Evolutionary conservation across 768 basidiomycete genomes (phyloP).

Genomic region (Boletus sp.): DNA sequence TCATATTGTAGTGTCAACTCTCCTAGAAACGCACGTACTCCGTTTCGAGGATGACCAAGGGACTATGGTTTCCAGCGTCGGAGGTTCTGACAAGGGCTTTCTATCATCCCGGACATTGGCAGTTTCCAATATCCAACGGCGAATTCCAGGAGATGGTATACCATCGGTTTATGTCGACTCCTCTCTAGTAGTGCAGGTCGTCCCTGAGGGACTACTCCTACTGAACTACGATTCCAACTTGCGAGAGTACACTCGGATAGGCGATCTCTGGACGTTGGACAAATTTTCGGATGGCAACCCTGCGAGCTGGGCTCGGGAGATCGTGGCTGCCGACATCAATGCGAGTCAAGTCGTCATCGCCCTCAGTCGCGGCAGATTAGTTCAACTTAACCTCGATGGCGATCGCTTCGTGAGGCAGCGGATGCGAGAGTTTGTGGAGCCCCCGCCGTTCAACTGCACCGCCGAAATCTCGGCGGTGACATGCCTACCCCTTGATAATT

Average conservation of each 20-base stretch:
- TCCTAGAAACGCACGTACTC: constrained; percentile 54
- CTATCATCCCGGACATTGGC: constrained; percentile 58
- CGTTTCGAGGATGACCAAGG: constrained; percentile 38
- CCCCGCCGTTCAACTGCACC: constrained; percentile 13
- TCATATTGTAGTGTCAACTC: constrained; percentile 60
- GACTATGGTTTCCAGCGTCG: constrained; percentile 18
- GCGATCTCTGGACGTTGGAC: constrained; percentile 40
- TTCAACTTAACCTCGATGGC: constrained; percentile 48
- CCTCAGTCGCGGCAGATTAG: constrained; percentile 50
- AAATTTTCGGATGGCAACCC: constrained; percentile 23
- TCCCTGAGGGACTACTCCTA: constrained; percentile 51
- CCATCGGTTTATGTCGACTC: constrained; percentile 42
- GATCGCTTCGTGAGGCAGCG: constrained; percentile 34
- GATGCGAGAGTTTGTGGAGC: constrained; percentile 24
- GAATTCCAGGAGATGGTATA: constrained; percentile 13
- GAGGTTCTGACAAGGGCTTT: constrained; percentile 51
- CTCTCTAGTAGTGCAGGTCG: constrained; percentile 70
- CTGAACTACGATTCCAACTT: constrained; percentile 53
- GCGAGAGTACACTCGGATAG: constrained; percentile 40
- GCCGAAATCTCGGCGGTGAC: constrained; percentile 72
- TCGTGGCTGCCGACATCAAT: constrained; percentile 71
- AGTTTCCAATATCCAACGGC: constrained; percentile 52
- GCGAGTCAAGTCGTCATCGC: constrained; percentile 66
- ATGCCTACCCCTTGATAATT: constrained; percentile 52
- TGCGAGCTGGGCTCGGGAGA: constrained; percentile 37